Conservation (phyloP, 2,329 filamentous ascomycete genomes). For the Fusarium palustre region DNA sequence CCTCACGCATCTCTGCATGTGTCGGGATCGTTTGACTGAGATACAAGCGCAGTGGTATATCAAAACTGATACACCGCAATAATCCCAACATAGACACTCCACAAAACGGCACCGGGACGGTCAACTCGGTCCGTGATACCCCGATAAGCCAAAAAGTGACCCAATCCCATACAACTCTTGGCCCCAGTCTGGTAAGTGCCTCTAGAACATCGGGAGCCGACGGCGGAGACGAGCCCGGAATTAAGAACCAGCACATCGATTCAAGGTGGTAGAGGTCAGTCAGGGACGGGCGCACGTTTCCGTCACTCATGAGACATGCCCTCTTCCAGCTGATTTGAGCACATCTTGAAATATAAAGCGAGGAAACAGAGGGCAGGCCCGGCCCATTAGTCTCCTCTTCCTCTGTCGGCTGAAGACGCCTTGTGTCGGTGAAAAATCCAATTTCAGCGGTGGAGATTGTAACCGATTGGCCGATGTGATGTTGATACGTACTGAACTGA, state of each 20-base stretch:
- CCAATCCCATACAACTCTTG: constrained; percentile 1
- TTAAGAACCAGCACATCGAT: neutral
- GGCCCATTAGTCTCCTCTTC: neutral
- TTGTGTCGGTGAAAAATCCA: constrained; percentile 35
- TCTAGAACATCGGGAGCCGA: constrained; percentile 19
- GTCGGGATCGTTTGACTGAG: neutral
- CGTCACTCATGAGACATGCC: neutral
- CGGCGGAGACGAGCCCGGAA: constrained; percentile 19
- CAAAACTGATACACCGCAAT: constrained; percentile 3
- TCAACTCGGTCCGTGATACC: constrained; percentile 30
- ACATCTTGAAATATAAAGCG: neutral
- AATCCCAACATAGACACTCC: neutral
- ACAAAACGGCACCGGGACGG: neutral
- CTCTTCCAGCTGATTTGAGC: neutral
- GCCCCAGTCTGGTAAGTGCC: constrained; percentile 11
- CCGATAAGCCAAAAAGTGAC: constrained; percentile 16
- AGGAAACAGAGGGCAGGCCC: neutral
- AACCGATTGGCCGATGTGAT: constrained; percentile 13
- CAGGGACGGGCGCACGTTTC: neutral
- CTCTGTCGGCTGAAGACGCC: constrained; percentile 31
- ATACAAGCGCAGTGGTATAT: neutral
- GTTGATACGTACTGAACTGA: neutral
- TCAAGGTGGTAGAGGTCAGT: neutral
- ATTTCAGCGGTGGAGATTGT: constrained; percentile 13
- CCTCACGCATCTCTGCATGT: neutral